A percentile compares a stretch with the other conserved stretches of the same genome.
phyloP scores from a whole-genome alignment of 768 basidiomycete genomes.

The Boletus coccyginus region DNA sequence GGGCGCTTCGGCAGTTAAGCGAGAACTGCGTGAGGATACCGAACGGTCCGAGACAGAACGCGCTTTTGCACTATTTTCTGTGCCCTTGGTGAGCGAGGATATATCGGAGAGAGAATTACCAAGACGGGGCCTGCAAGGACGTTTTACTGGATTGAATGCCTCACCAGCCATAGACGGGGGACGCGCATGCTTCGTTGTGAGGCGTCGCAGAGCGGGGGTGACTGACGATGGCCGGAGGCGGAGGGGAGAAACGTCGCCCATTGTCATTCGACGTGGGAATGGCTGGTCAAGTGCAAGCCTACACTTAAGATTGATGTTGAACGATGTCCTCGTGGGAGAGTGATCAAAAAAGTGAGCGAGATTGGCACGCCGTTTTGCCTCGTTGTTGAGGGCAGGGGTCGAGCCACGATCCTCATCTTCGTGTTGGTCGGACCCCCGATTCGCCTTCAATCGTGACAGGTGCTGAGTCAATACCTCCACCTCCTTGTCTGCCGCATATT shows the following conservation, averaged over 20 bases:
- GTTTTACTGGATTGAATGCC: conserved; percentile 28
- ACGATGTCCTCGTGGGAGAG: conserved; percentile 34
- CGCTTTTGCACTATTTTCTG: conserved; percentile 16
- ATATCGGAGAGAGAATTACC: conserved; percentile 16
- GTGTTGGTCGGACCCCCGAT: conserved; percentile 17
- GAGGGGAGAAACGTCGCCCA: conserved; percentile 35
- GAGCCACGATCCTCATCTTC: conserved; percentile 16
- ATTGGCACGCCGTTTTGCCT: conserved; percentile 35
- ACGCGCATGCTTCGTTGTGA: conserved; percentile 26
- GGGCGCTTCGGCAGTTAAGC: conserved; percentile 17
- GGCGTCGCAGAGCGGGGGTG: conserved; percentile 26
- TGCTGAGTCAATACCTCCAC: conserved; percentile 36
- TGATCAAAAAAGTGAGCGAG: conserved; percentile 37
- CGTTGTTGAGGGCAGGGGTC: conserved; percentile 18
- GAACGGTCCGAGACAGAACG: conserved; percentile 19
- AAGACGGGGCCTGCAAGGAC: conserved; percentile 24
- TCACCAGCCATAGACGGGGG: conserved; percentile 27
- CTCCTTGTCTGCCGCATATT: conserved; percentile 36
- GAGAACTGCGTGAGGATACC: conserved; percentile 21
- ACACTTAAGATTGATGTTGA: conserved; percentile 33
- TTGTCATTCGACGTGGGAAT: conserved; percentile 34
- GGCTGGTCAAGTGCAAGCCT: conserved; percentile 26
- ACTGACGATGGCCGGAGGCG: conserved; percentile 31
- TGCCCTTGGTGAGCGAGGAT: conserved; percentile 13
- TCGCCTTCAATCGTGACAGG: conserved; percentile 31